These are phyloP conservation scores for Actinomortierella wolfii DNA, from an alignment of 371 early-diverging fungal species.

Conservation along the genomic window DNA sequence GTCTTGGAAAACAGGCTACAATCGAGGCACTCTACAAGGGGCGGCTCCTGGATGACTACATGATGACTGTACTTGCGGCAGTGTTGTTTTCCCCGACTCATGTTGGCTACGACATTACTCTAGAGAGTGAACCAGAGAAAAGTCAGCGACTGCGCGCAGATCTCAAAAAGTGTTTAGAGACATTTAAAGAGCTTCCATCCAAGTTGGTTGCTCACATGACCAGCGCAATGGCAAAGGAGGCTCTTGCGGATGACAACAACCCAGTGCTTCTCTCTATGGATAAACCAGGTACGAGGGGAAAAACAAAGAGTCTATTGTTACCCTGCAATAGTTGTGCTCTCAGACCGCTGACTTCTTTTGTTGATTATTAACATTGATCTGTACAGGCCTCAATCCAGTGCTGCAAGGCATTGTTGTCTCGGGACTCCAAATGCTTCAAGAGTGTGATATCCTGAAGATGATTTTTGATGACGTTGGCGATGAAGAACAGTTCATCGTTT, in stretches of 20 bases:
- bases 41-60: no score
- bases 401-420: conserved; percentile 24
- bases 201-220: background rate
- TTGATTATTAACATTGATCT: background rate
- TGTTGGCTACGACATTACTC: conserved; percentile 34
- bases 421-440: conserved; percentile 24
- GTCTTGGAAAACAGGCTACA: no score
- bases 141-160: conserved; percentile 9
- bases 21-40: no score
- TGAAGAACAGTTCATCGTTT: conserved; percentile 14
- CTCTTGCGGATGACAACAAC: conserved; percentile 4
- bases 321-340: background rate
- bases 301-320: background rate
- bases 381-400: conserved; percentile 21
- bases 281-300: conserved; percentile 11
- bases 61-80: conserved; percentile 12
- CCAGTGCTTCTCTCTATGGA: conserved; percentile 6
- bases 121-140: conserved; percentile 23
- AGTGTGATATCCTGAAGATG: conserved; percentile 10
- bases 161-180: conserved; percentile 13
- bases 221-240: conserved; percentile 2
- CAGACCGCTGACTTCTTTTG: background rate
- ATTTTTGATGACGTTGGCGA: conserved; percentile 30
- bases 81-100: conserved; percentile 35
- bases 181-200: conserved; percentile 11